Evolutionary conservation across 495 filamentous ascomycete genomes (phyloP).

Genomic region (Chaetomium fimeti): DNA sequence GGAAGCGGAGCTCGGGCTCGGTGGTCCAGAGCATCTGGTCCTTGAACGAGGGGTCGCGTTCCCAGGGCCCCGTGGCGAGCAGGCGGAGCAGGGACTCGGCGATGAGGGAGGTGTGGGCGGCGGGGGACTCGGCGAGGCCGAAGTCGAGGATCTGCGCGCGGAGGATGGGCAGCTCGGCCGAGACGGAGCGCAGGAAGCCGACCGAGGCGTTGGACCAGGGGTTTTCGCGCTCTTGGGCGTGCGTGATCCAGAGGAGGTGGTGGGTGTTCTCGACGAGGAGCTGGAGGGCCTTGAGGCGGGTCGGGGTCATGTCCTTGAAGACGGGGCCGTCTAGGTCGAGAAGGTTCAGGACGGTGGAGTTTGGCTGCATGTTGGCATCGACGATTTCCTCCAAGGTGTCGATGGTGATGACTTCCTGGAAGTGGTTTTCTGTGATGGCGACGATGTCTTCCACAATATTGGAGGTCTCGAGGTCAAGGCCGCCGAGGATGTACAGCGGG

Average conservation of each 20-base stretch:
- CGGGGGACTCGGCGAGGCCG: neutral
- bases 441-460: neutral
- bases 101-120: neutral
- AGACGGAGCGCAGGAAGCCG: slow-evolving; percentile 2
- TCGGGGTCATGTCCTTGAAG: neutral
- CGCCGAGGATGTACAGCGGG: neutral
- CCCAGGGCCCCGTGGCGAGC: neutral
- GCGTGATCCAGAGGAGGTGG: neutral
- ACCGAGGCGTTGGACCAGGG: neutral
- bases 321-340: neutral
- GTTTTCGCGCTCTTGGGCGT: neutral
- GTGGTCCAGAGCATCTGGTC: neutral
- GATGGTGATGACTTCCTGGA: neutral
- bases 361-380: neutral
- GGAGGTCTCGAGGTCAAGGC: neutral
- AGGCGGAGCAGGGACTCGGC: neutral
- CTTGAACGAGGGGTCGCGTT: neutral
- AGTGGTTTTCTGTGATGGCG: neutral
- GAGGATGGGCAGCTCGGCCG: neutral
- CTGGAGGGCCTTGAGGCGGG: neutral
- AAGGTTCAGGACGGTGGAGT: slow-evolving; percentile 1
- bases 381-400: neutral
- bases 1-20: neutral
- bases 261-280: neutral
- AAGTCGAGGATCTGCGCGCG: neutral